Percentiles rank a stretch among this genome's conserved stretches.
Conservation (phyloP, 2,329 filamentous ascomycete genomes). For the Paracoccidioides lutzii region DNA sequence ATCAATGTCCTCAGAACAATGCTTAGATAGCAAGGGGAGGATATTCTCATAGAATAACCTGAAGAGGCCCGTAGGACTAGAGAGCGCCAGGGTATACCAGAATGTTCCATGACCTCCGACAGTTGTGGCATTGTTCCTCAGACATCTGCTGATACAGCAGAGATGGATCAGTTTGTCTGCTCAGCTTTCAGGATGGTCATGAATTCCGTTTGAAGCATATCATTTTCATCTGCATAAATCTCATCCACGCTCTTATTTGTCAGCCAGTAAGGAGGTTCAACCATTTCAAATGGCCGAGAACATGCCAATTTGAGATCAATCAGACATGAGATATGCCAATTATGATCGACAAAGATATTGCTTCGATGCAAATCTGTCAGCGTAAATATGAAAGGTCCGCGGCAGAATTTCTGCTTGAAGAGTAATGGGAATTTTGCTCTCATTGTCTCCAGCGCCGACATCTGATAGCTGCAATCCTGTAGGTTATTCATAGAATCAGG, state of each 20-base stretch:
- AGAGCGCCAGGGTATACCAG: constrained; percentile 11
- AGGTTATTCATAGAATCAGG: constrained; percentile 17
- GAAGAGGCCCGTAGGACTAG: not conserved
- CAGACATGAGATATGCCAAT: constrained; percentile 22
- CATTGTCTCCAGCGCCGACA: constrained; percentile 18
- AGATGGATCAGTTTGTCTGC: not conserved
- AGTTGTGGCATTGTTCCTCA: not conserved
- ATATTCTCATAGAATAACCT: not conserved
- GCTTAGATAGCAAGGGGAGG: not conserved
- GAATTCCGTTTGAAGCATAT: constrained; percentile 6
- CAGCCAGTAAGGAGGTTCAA: constrained; percentile 18
- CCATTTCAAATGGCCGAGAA: constrained; percentile 19
- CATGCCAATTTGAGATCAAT: constrained; percentile 25
- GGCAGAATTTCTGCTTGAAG: constrained; percentile 19
- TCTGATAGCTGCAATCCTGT: constrained; percentile 19
- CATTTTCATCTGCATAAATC: constrained; percentile 8
- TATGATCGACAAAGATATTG: constrained; percentile 23
- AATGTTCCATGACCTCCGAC: constrained; percentile 12
- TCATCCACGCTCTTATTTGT: constrained; percentile 10
- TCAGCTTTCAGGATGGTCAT: constrained; percentile 5
- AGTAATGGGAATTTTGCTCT: constrained; percentile 17
- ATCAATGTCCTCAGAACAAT: not conserved
- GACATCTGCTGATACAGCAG: not conserved
- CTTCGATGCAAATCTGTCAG: constrained; percentile 30
- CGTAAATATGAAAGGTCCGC: constrained; percentile 23